Percentiles rank a stretch among this genome's conserved stretches.
Conservation (phyloP, 2,329 filamentous ascomycete species). For the Beauveria sp. region DNA sequence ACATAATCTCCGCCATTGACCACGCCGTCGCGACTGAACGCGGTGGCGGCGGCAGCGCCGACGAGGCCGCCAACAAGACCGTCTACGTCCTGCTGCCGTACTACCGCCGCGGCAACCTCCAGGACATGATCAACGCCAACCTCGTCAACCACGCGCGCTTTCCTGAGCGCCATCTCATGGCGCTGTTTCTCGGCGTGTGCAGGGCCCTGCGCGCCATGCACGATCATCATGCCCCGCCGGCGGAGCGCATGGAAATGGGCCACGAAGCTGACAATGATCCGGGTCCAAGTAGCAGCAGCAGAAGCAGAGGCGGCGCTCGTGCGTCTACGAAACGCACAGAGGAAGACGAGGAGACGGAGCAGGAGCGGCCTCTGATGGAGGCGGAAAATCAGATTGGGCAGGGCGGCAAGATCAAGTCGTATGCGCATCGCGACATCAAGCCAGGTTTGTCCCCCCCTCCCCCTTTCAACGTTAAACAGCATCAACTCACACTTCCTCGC, state of each 20-base stretch:
- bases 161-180: slow-evolving; percentile 80
- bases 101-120: slow-evolving; percentile 88
- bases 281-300: slow-evolving; percentile 26
- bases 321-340: slow-evolving; percentile 37
- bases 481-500: neutral
- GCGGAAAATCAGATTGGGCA: slow-evolving; percentile 60
- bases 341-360: slow-evolving; percentile 62
- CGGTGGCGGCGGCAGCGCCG: slow-evolving; percentile 31
- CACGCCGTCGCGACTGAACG: slow-evolving; percentile 73
- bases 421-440: slow-evolving; percentile 95
- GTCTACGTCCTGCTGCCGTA: slow-evolving; percentile 96
- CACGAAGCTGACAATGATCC: slow-evolving; percentile 33
- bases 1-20: slow-evolving; percentile 82
- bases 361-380: slow-evolving; percentile 78
- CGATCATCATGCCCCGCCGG: slow-evolving; percentile 54
- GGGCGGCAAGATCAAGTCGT: slow-evolving; percentile 65
- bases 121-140: slow-evolving; percentile 98
- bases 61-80: slow-evolving; percentile 75
- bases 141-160: slow-evolving; percentile 90
- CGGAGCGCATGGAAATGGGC: slow-evolving; percentile 48
- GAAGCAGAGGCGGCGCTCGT: slow-evolving; percentile 11
- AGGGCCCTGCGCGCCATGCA: slow-evolving; percentile 86
- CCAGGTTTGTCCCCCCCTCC: slow-evolving; percentile 54
- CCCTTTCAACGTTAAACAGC: neutral
- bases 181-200: slow-evolving; percentile 86